Conservation (phyloP, 108 stramenopile species). For the Conticribra guillardii region DNA sequence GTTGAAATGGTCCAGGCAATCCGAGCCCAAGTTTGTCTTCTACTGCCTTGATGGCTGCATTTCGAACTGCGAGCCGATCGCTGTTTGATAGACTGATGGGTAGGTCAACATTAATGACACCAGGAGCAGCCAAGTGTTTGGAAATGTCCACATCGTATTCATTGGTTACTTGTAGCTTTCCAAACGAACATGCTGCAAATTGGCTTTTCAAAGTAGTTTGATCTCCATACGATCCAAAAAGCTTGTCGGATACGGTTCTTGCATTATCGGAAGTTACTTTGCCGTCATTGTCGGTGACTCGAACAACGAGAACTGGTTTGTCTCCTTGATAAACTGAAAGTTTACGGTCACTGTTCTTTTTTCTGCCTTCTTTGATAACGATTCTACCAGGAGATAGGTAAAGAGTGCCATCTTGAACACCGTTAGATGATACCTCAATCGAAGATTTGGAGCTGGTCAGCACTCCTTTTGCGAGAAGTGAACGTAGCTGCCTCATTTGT, state of each 20-base stretch:
- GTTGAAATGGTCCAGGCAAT: slow-evolving; percentile 34
- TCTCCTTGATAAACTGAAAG: slow-evolving; percentile 38
- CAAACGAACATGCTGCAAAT: slow-evolving; percentile 32
- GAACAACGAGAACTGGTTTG: slow-evolving; percentile 28
- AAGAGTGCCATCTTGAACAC: too few relatives aligned
- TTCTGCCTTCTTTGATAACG: too few relatives aligned
- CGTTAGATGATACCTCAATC: too few relatives aligned
- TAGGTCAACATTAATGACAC: slow-evolving; percentile 17
- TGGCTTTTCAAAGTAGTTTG: slow-evolving; percentile 20
- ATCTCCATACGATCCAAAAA: slow-evolving; percentile 42
- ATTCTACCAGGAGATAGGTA: too few relatives aligned
- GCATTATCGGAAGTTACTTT: slow-evolving; percentile 4
- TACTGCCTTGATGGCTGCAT: slow-evolving; percentile 2
- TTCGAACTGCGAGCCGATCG: neutral
- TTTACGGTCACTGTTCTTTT: too few relatives aligned
- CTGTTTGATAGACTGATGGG: slow-evolving; percentile 1
- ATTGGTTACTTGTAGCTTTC: slow-evolving; percentile 26
- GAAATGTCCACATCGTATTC: slow-evolving; percentile 15
- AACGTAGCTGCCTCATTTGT: neutral
- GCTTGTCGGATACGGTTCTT: slow-evolving; percentile 34
- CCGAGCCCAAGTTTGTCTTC: slow-evolving; percentile 11
- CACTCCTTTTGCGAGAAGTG: too few relatives aligned
- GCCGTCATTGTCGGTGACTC: slow-evolving; percentile 42
- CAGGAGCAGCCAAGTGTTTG: slow-evolving; percentile 18
- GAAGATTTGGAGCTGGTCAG: too few relatives aligned